phyloP scores from a whole-genome alignment of 139 green algal genomes.

The Asterochloris erici region DNA sequence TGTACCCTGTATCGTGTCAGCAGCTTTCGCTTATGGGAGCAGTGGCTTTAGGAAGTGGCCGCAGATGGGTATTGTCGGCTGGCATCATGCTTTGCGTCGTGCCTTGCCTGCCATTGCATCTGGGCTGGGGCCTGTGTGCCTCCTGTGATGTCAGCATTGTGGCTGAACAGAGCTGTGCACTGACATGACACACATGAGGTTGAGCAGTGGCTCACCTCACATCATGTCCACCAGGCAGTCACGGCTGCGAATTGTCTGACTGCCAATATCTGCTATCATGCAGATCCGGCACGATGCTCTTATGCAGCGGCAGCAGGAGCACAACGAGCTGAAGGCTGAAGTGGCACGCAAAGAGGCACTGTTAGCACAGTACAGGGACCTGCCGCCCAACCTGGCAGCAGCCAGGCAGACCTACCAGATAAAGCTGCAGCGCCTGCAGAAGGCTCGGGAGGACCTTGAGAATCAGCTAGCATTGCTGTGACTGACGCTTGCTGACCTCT shows the following conservation, averaged over 20 bases:
- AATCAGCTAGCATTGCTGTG: conserved; percentile 1
- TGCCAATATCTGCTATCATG: neutral
- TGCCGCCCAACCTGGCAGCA: conserved; percentile 5
- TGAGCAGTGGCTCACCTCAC: neutral
- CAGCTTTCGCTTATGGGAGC: too few species aligned
- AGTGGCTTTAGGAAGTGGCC: neutral
- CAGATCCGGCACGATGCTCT: conserved; percentile 6
- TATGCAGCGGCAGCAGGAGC: neutral
- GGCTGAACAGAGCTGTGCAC: neutral
- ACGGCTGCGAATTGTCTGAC: neutral
- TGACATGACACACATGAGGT: neutral
- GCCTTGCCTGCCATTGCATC: neutral
- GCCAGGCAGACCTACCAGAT: neutral
- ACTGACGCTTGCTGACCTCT: too few species aligned
- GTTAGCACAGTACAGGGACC: neutral
- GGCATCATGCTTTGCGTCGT: neutral
- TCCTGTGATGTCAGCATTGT: neutral
- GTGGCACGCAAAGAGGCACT: neutral
- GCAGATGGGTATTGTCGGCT: neutral
- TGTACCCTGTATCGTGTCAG: neutral
- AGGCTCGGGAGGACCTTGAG: neutral
- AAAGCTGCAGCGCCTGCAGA: neutral
- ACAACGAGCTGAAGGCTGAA: neutral
- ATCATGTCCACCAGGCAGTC: neutral
- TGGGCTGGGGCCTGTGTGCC: neutral